phyloP scores from a whole-genome alignment of 2,329 filamentous ascomycete species.

The Arthrobotrys musiformis region DNA sequence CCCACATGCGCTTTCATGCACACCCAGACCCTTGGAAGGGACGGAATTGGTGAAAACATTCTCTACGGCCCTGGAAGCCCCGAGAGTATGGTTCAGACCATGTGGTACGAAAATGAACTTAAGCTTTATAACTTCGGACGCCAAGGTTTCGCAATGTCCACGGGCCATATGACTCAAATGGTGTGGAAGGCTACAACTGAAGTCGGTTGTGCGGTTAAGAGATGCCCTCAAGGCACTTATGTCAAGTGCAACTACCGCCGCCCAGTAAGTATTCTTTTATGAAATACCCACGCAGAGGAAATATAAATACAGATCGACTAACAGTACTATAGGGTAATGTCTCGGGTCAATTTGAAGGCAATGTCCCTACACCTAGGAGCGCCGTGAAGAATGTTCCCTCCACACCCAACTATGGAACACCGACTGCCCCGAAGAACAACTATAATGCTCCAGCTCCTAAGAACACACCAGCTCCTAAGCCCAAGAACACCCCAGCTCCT shows the following conservation, averaged over 20 bases:
- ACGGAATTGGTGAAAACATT: conserved; percentile 34
- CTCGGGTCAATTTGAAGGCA: conserved; percentile 14
- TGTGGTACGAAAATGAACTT: conserved; percentile 34
- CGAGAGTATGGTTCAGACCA: conserved; percentile 16
- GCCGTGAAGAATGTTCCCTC: background rate
- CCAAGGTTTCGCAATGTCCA: conserved; percentile 16
- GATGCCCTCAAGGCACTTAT: conserved; percentile 24
- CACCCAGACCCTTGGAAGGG: background rate
- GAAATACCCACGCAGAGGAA: background rate
- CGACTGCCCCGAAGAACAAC: conserved; percentile 4
- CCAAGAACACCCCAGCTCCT: background rate
- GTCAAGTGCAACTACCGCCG: conserved; percentile 40
- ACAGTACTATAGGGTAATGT: conserved; percentile 14
- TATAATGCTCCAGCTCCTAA: background rate
- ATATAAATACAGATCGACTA: background rate
- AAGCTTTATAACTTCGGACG: conserved; percentile 27
- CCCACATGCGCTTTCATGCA: conserved; percentile 18
- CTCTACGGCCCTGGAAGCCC: background rate
- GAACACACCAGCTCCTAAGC: background rate
- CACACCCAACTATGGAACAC: background rate
- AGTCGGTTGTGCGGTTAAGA: conserved; percentile 28
- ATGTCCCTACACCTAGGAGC: background rate
- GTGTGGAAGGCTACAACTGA: conserved; percentile 37
- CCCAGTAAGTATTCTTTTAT: conserved; percentile 18
- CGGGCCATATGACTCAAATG: conserved; percentile 45